Percentiles rank a stretch among this genome's conserved stretches.
Evolutionary conservation across 148 eudicot species (phyloP).

Genomic region (Vaccinium vitisidaea): DNA sequence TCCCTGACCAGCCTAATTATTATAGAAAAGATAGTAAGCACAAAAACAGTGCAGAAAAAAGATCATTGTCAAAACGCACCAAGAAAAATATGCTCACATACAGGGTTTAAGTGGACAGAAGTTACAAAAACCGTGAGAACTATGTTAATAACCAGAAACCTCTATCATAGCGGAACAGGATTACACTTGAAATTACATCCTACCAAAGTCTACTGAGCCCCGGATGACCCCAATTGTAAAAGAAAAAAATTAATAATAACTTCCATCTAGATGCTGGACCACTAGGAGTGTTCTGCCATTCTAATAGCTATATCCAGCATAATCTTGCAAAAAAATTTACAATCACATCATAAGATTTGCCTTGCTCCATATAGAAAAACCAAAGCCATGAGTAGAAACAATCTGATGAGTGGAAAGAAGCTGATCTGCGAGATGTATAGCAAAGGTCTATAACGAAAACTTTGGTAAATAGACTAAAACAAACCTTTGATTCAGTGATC

Average conservation of each 20-base stretch:
- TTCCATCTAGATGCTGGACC: not conserved
- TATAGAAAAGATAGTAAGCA: slow-evolving; percentile 2
- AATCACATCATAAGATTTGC: not conserved
- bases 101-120: not conserved
- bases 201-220: not conserved
- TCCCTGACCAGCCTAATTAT: slow-evolving; percentile 68
- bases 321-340: not conserved
- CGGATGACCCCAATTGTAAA: not conserved
- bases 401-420: not conserved
- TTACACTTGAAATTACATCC: not conserved
- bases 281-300: not conserved
- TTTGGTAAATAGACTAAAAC: slow-evolving; percentile 1
- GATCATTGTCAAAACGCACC: not conserved
- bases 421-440: not conserved
- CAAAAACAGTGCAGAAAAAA: not conserved
- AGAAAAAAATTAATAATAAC: not conserved
- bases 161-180: not conserved
- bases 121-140: not conserved
- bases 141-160: not conserved
- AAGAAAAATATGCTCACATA: not conserved
- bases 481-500: slow-evolving; percentile 83
- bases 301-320: not conserved
- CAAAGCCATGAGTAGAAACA: not conserved
- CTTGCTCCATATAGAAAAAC: not conserved
- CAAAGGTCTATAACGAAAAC: not conserved